A percentile compares a stretch with the other conserved stretches of the same genome.
These are phyloP conservation scores for Penicillium sp. DNA, from an alignment of 2,329 filamentous ascomycete species.

Conservation along the genomic window DNA sequence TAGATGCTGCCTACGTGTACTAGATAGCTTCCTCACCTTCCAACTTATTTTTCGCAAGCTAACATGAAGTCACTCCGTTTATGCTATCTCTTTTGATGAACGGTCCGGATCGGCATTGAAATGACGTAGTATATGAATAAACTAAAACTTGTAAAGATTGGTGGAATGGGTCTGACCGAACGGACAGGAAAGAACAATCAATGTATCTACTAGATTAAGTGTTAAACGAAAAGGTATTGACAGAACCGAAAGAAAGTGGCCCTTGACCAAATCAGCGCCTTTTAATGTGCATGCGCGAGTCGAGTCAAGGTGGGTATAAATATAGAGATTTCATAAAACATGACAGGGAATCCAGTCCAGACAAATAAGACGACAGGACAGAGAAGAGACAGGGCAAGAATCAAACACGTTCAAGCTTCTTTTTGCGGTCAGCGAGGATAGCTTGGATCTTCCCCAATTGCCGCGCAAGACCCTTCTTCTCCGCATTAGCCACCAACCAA, in stretches of 20 bases:
- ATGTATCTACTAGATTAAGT: background rate
- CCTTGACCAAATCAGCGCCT: too few species aligned
- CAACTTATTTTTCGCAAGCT: too few species aligned
- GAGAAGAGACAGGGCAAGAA: background rate
- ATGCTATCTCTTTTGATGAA: too few species aligned
- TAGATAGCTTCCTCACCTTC: too few species aligned
- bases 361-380: background rate
- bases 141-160: too few species aligned
- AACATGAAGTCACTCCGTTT: too few species aligned
- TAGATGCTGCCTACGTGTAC: too few species aligned
- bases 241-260: background rate
- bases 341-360: background rate
- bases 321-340: constrained; percentile 5
- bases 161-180: too few species aligned
- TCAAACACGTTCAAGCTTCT: constrained; percentile 36
- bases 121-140: too few species aligned
- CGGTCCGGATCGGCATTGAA: too few species aligned
- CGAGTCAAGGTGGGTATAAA: constrained; percentile 9
- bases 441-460: constrained; percentile 68
- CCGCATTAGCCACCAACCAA: constrained; percentile 80
- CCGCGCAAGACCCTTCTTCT: constrained; percentile 70
- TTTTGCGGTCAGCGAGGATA: constrained; percentile 63
- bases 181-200: background rate
- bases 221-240: background rate
- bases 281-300: background rate